Percentiles rank a stretch among this genome's conserved stretches.
These are phyloP conservation scores for Trypanosoma avium DNA, from an alignment of 208 protist genomes.

Conservation along the genomic window DNA sequence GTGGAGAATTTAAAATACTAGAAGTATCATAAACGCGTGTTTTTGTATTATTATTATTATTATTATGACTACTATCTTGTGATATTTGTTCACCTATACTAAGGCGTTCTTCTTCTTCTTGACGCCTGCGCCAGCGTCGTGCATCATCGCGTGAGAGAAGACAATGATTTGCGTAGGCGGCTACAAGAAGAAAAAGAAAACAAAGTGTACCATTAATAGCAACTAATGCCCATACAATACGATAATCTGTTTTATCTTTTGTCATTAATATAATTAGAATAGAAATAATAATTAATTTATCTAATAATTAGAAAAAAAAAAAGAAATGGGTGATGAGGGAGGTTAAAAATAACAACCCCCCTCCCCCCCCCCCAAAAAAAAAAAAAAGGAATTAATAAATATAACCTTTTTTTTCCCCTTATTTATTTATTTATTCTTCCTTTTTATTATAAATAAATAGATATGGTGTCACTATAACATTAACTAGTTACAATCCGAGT, in stretches of 20 bases:
- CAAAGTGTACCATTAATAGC: background rate
- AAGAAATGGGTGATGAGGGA: too few species aligned
- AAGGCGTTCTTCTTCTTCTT: background rate
- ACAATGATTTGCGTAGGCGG: slow-evolving; percentile 2
- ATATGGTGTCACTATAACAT: too few species aligned
- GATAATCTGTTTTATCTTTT: background rate
- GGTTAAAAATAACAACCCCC: too few species aligned
- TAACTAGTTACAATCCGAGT: too few species aligned
- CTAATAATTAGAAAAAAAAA: too few species aligned
- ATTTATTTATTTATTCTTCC: too few species aligned
- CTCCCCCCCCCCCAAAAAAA: too few species aligned
- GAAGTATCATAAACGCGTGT: background rate
- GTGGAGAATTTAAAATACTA: background rate
- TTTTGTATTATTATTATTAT: background rate
- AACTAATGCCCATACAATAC: background rate
- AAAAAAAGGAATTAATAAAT: too few species aligned
- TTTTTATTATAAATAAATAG: too few species aligned
- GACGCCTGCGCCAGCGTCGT: background rate
- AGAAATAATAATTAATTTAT: too few species aligned
- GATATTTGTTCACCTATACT: background rate
- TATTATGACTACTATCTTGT: background rate
- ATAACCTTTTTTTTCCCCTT: too few species aligned
- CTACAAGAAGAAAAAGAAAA: slow-evolving; percentile 4
- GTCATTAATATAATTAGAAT: too few species aligned
- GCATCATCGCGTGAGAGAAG: background rate